Base-by-base conservation (phyloP, 2,329 filamentous ascomycete species). In the Sporothrix dimorphospora region DNA sequence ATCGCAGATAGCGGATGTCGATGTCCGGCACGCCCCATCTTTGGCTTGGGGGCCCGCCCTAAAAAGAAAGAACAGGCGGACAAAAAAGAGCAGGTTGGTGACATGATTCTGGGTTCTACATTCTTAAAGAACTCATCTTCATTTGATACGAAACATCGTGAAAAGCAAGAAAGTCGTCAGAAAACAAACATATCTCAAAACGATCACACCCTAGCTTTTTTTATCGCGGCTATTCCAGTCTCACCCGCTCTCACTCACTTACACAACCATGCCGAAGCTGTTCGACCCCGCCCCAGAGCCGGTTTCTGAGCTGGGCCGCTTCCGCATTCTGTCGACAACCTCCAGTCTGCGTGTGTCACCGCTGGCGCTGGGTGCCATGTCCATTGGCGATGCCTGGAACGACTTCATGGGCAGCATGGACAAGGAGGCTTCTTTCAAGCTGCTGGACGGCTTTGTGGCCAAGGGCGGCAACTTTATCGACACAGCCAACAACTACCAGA, bases 401-500 rank as follows among this genome's bases (percentile, higher is more conserved):
- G 55, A 69, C 1, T 55, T 71, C 1, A 69, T 77, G 76, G 76
- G 76, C 38, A 68, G 59, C 66, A 77, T 77, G 75, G 73, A 72
- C 73, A 78, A 79, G 72, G 74, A 75, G 30, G 38, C 69, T 49
- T 72, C 77, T 12, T 79, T 78, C 70, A 49, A 71, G 70, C 73
- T 78, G 14, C 76, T 79, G 12, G 77, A 79, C 59, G 73, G 74
- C 24, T 78, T 72, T 57, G 74, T 71, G 53, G 73, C 72, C 14
- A 75, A 84, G 0, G 89, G 89, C 4, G 90, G 90, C 16, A 92
- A 92, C 80, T 91, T 92, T 78, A 90, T 92, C 77, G 90, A 92
- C 78, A 91, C 88, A 0, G 80, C 86, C 75, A 88, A 86, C 80
- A 83, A 82, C 75, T 90, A 90, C 79, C 86, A 90, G 76, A 76